Evolutionary conservation across 305 asterid genomes (phyloP).

Genomic region (Plantago lanceolata): DNA sequence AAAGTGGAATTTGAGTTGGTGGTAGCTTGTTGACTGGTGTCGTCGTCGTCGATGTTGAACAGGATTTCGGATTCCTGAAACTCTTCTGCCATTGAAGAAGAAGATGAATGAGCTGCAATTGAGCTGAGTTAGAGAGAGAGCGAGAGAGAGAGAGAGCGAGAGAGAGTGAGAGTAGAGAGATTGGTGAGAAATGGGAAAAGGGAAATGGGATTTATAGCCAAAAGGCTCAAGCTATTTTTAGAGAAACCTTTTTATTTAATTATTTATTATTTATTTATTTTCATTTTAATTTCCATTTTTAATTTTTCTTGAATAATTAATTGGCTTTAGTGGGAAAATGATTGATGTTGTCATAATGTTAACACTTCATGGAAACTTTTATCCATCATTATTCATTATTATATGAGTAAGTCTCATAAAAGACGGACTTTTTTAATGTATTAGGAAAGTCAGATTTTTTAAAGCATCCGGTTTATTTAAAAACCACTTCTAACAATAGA

Average conservation of each 20-base stretch:
- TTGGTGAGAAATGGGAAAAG: slow-evolving; percentile 16
- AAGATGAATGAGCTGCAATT: not conserved
- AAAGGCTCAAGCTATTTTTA: not conserved
- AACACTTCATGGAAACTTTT: no score
- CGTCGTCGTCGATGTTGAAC: slow-evolving; percentile 20
- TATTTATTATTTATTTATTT: not conserved
- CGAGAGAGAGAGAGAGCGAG: not conserved
- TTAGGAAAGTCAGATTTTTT: no score
- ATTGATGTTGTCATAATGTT: no score
- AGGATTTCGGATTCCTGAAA: slow-evolving; percentile 47
- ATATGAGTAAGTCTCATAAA: no score
- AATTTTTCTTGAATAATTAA: no score
- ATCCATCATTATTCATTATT: no score
- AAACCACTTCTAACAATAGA: no score
- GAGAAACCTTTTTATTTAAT: not conserved
- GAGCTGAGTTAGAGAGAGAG: not conserved
- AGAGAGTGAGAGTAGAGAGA: not conserved
- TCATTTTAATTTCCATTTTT: no score
- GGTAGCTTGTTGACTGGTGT: not conserved
- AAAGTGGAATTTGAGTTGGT: not conserved
- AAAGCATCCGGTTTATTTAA: no score
- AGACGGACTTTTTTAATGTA: no score
- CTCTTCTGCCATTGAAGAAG: slow-evolving; percentile 42
- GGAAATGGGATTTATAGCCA: slow-evolving; percentile 30
- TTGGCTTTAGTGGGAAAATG: no score